Evolutionary conservation across 2,329 filamentous ascomycete species (phyloP).

Genomic region (Colletotrichum trifolii): DNA sequence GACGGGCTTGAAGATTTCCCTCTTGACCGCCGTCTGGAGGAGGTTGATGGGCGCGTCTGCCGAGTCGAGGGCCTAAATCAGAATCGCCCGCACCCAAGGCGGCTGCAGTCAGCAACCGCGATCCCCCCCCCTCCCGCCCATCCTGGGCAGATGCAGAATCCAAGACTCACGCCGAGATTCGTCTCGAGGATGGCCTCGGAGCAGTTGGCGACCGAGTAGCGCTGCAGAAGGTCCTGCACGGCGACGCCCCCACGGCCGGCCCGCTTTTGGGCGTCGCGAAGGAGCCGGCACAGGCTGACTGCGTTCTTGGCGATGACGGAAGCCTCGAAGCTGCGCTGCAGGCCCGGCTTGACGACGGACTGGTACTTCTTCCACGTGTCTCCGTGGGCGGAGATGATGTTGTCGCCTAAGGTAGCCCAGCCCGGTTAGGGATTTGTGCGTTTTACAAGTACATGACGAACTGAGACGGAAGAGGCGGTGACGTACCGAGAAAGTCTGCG

Average conservation of each 20-base stretch:
- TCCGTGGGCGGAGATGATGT: slow-evolving; percentile 52
- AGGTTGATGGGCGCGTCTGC: slow-evolving; percentile 38
- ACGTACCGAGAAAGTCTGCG: slow-evolving; percentile 44
- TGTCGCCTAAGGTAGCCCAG: slow-evolving; percentile 43
- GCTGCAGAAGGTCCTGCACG: slow-evolving; percentile 48
- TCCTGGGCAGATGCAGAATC: slow-evolving; percentile 13
- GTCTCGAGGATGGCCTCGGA: slow-evolving; percentile 45
- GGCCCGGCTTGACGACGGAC: slow-evolving; percentile 48
- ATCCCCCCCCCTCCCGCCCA: not conserved
- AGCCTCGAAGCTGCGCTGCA: slow-evolving; percentile 44
- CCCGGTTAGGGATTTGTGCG: not conserved
- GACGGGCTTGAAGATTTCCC: slow-evolving; percentile 48
- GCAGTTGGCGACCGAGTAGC: slow-evolving; percentile 50
- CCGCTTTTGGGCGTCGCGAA: slow-evolving; percentile 44
- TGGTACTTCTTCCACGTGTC: slow-evolving; percentile 49
- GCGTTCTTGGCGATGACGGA: slow-evolving; percentile 41
- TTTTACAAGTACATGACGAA: not conserved
- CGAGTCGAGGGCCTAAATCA: slow-evolving; percentile 40
- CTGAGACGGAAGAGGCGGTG: not conserved
- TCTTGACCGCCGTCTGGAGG: slow-evolving; percentile 44
- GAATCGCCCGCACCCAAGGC: not conserved
- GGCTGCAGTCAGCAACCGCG: slow-evolving; percentile 10
- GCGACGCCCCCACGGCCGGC: slow-evolving; percentile 38
- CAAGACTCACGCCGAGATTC: slow-evolving; percentile 39
- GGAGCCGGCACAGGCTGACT: slow-evolving; percentile 41